These are phyloP conservation scores for Funneliformis geosporum DNA, from an alignment of 192 early-diverging fungal species.

Conservation along the genomic window DNA sequence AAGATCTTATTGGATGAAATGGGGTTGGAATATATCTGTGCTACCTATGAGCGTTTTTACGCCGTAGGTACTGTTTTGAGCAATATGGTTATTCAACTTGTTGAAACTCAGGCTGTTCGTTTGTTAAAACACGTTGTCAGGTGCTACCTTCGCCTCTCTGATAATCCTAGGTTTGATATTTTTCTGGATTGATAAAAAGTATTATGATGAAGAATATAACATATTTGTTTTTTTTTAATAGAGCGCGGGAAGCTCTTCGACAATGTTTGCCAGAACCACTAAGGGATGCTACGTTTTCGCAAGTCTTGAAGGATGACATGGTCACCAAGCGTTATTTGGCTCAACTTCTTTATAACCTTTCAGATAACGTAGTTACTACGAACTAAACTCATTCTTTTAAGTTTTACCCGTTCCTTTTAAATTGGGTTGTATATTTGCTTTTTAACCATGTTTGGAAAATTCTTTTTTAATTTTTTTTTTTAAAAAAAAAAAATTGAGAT, in stretches of 20 bases:
- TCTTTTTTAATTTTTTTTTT: not conserved
- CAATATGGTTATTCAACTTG: constrained; percentile 92
- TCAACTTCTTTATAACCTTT: constrained; percentile 63
- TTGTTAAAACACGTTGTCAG: constrained; percentile 93
- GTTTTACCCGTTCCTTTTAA: not conserved
- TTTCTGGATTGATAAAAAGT: not conserved
- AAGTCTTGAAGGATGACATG: constrained; percentile 84
- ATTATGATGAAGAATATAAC: not conserved
- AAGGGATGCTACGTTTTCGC: constrained; percentile 83
- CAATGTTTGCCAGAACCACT: constrained; percentile 89
- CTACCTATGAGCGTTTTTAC: constrained; percentile 90
- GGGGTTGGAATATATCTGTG: constrained; percentile 87
- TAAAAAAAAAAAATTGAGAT: not conserved
- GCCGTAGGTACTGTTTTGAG: constrained; percentile 93
- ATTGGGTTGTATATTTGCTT: constrained; percentile 15
- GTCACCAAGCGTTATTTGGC: constrained; percentile 84
- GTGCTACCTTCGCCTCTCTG: constrained; percentile 89
- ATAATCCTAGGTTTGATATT: constrained; percentile 68
- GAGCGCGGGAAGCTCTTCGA: constrained; percentile 87
- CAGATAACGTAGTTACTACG: constrained; percentile 42
- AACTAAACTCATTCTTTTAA: constrained; percentile 2
- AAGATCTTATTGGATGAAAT: constrained; percentile 94
- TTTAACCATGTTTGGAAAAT: not conserved
- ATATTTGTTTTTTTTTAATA: constrained; percentile 11
- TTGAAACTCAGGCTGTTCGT: constrained; percentile 79